These are phyloP conservation scores for Syncephalastrum racemosum DNA, from an alignment of 371 early-diverging fungal genomes.

Conservation along the genomic window DNA sequence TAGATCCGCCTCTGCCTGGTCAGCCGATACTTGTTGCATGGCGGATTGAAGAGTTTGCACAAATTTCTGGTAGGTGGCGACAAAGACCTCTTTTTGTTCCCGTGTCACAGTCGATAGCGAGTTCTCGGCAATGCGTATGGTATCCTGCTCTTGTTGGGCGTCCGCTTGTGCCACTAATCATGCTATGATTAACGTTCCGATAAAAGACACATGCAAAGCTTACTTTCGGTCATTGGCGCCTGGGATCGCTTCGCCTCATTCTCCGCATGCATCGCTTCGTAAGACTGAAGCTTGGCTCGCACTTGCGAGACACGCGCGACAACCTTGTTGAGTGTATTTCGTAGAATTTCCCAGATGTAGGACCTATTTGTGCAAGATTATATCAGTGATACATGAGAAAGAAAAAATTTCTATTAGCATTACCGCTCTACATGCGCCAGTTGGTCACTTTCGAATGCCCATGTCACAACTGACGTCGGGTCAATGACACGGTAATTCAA, in stretches of 20 bases:
- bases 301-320: constrained; percentile 80
- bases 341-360: constrained; percentile 78
- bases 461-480: constrained; percentile 73
- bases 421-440: constrained; percentile 57
- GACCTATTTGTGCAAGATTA: constrained; percentile 28
- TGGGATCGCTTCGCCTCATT: constrained; percentile 35
- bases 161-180: constrained; percentile 41
- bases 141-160: constrained; percentile 52
- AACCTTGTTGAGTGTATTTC: constrained; percentile 80
- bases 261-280: constrained; percentile 31
- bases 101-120: constrained; percentile 65
- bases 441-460: constrained; percentile 68
- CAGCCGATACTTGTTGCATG: constrained; percentile 38
- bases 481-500: constrained; percentile 91
- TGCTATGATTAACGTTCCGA: not conserved
- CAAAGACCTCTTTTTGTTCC: constrained; percentile 84
- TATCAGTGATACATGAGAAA: not conserved
- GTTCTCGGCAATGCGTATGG: constrained; percentile 59
- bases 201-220: constrained; percentile 1
- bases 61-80: constrained; percentile 75
- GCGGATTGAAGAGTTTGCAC: constrained; percentile 52
- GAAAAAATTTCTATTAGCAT: not conserved
- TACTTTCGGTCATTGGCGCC: constrained; percentile 34
- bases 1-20: constrained; percentile 43
- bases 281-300: constrained; percentile 49